phyloP scores from a whole-genome alignment of 257 asterid genomes.

The Jaltomata sinuosa region DNA sequence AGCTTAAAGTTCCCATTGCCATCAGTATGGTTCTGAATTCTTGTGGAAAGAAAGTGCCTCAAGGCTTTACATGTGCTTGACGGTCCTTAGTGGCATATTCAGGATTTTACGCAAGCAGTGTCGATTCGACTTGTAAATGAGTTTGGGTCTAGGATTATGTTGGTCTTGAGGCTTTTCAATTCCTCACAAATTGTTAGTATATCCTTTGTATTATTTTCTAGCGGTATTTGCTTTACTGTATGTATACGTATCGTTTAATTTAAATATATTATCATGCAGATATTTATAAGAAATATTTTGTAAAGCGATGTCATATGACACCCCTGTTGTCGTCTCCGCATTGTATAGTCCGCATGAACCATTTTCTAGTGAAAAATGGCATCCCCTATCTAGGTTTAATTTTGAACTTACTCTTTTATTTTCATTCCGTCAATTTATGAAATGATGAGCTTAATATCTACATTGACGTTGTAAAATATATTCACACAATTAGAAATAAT shows the following conservation, averaged over 20 bases:
- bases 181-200: not conserved
- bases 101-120: not conserved
- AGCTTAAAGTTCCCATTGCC: slow-evolving; percentile 50
- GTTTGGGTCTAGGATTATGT: not conserved
- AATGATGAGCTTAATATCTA: not conserved
- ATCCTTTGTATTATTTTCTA: not conserved
- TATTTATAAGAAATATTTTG: not conserved
- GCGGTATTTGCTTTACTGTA: not conserved
- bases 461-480: not conserved
- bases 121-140: not conserved
- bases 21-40: slow-evolving; percentile 51
- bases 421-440: not conserved
- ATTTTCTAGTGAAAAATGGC: no score
- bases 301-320: not conserved
- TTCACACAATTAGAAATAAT: not conserved
- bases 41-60: slow-evolving; percentile 78
- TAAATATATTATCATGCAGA: not conserved
- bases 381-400: no score
- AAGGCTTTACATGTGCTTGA: slow-evolving; percentile 48
- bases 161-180: not conserved
- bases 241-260: not conserved
- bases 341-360: no score
- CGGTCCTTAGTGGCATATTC: not conserved
- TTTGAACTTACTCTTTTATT: not conserved
- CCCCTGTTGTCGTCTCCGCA: not conserved